phyloP scores from a whole-genome alignment of 2,329 filamentous ascomycete species.

The Cucurbitaria berberidis region DNA sequence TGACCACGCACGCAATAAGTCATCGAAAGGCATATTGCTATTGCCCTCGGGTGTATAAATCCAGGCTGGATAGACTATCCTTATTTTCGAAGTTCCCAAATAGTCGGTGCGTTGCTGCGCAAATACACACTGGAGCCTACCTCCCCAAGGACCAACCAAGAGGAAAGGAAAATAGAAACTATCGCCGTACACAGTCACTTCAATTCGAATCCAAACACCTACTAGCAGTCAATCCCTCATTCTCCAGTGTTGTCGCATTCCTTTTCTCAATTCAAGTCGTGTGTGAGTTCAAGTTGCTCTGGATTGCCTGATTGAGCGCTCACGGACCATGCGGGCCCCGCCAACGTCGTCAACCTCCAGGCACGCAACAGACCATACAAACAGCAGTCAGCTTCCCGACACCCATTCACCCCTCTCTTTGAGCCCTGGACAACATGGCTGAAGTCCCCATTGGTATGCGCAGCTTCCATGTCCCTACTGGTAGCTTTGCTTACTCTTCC shows the following conservation, averaged over 20 bases:
- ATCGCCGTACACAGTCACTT: no score
- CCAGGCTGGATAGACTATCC: no score
- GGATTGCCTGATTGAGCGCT: conserved; percentile 23
- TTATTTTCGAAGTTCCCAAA: neutral
- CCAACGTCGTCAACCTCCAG: conserved; percentile 40
- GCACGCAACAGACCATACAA: conserved; percentile 17
- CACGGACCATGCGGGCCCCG: conserved; percentile 33
- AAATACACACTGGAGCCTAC: neutral
- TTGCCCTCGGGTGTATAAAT: no score
- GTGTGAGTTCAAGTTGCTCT: neutral
- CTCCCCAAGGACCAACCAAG: neutral
- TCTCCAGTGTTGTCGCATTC: neutral
- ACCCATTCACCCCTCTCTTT: conserved; percentile 14
- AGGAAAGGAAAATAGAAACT: no score
- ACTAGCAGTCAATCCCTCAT: neutral
- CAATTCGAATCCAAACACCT: neutral
- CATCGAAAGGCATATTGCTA: neutral
- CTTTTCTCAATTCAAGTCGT: neutral
- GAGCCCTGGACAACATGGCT: conserved; percentile 49
- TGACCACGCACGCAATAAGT: neutral
- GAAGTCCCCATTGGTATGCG: conserved; percentile 57
- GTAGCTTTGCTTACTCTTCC: conserved; percentile 38
- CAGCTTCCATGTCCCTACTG: conserved; percentile 8
- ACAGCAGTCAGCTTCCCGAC: conserved; percentile 19
- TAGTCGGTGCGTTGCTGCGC: neutral